These are phyloP conservation scores for Plasmodium ovale DNA, from an alignment of 169 alveolate genomes.

Conservation along the genomic window DNA sequence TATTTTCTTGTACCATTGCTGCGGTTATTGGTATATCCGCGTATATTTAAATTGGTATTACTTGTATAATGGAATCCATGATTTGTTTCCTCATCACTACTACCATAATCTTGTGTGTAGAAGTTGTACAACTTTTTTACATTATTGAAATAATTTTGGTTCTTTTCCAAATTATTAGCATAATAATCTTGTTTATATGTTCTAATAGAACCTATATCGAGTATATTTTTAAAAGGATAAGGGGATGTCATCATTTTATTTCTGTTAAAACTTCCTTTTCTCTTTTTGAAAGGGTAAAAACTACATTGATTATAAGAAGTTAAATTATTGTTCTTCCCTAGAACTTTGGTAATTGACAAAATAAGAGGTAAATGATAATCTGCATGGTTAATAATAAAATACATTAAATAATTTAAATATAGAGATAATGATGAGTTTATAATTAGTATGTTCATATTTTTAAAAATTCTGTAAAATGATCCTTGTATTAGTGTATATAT, in stretches of 20 bases:
- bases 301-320: background rate
- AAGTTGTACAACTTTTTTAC: constrained; percentile 19
- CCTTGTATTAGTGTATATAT: constrained; percentile 74
- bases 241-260: background rate
- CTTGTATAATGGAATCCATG: background rate
- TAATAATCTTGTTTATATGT: background rate
- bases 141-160: constrained; percentile 51
- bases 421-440: constrained; percentile 27
- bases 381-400: constrained; percentile 52
- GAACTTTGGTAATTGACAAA: constrained; percentile 24
- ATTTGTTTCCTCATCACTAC: constrained; percentile 7
- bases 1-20: constrained; percentile 21
- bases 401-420: constrained; percentile 36
- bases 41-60: background rate
- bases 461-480: constrained; percentile 40
- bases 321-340: background rate
- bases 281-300: background rate
- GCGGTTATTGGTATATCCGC: background rate
- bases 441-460: constrained; percentile 15
- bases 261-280: background rate
- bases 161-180: constrained; percentile 17
- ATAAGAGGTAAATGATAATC: constrained; percentile 67
- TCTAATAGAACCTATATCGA: constrained; percentile 34
- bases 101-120: constrained; percentile 9
- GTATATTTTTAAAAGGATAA: background rate